Base-by-base conservation (phyloP, 2,329 filamentous ascomycete species). In the Nigrograna mackinnonii region DNA sequence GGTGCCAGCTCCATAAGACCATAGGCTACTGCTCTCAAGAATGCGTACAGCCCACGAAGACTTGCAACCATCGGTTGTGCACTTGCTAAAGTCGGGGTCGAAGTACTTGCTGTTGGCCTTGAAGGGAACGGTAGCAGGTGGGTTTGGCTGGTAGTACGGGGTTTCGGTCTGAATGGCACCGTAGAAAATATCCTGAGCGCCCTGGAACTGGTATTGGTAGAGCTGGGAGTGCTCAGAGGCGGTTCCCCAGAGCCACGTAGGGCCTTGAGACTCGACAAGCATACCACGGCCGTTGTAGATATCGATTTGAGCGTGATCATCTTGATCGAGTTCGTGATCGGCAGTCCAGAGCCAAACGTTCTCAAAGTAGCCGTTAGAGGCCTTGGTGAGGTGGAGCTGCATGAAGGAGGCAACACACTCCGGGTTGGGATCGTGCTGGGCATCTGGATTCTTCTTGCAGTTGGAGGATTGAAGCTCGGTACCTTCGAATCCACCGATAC, bases 271-370 rank as follows among this genome's bases (percentile, higher is more conserved):
- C 72, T 95, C 89, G 55, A 96, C 82, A 24, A 86, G 78, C 52
- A 95, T 80, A 57, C 90, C 91, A 49, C 91, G 88, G 35, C 90
- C 90, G 66, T 89, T 95, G 80, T 87, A 96, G 60, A 96, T 83
- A 64, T 86, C 85, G 67, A 94, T 86, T 68, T 94, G 87, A 46
- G 68, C 79, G 71, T 89, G 81, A 63, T 88, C 86, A 6, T 70
- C 51, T 14, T 82, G 79, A 68, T 95, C 91, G 22, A 95, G 86
- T 68, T 94, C 87, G 74, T 96, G 91, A 66, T 96, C 91, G 3
- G 91, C 84, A 35, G 90, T 86, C 90, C 91, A 95, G 68, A 89
- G 85, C 89, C 89, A 95, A 35, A 79, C 84, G 73, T 95, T 95
- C 75, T 96, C 91, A 33, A 95, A 75, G 72, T 95, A 95, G 34